Evolutionary conservation across 2,329 filamentous ascomycete species (phyloP).

Genomic region (Juglanconis sp.): DNA sequence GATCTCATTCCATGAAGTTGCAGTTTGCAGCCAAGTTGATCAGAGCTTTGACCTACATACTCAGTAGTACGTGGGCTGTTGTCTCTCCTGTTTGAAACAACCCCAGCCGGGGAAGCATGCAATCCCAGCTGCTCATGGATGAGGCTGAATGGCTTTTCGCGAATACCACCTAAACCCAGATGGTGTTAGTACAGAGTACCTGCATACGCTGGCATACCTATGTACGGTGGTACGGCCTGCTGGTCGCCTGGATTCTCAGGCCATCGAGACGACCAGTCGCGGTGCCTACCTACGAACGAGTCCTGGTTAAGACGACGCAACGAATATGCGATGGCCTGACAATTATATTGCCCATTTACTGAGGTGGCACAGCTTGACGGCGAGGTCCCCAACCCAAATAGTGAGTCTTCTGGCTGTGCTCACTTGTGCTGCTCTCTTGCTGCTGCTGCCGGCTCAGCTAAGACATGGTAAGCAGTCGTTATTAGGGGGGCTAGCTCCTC

Average conservation of each 20-base stretch:
- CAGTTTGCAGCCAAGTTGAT: not conserved
- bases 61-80: not conserved
- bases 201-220: not conserved
- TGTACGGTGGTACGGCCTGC: too few species aligned
- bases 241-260: too few species aligned
- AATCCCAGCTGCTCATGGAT: not conserved
- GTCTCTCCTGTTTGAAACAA: not conserved
- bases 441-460: not conserved
- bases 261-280: too few species aligned
- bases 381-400: too few species aligned
- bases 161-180: not conserved
- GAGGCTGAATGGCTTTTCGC: constrained; percentile 10
- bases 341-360: not conserved
- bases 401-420: not conserved
- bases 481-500: too few species aligned
- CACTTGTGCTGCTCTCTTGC: not conserved
- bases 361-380: not conserved
- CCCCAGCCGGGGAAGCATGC: not conserved
- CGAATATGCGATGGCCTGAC: not conserved
- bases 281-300: not conserved
- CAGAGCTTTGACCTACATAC: constrained; percentile 1
- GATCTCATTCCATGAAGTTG: not conserved
- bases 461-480: too few species aligned
- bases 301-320: not conserved
- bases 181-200: not conserved